Conservation (phyloP, 2,329 filamentous ascomycete species). For the Pseudogymnoascus sp. region DNA sequence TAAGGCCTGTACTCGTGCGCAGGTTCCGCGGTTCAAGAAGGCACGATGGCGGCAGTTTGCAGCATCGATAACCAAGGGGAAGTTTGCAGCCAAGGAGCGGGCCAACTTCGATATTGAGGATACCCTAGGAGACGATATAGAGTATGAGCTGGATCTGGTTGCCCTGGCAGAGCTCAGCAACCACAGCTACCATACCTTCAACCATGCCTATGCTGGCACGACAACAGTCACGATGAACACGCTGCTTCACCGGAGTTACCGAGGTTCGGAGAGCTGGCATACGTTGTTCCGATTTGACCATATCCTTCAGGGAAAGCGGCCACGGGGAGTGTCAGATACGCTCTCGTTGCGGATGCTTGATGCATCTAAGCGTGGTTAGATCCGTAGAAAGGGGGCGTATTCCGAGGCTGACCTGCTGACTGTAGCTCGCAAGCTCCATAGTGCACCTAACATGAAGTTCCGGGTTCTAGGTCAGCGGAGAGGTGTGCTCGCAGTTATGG, state of each 20-base stretch:
- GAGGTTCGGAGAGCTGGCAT: neutral
- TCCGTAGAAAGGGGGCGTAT: slow-evolving; percentile 7
- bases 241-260: slow-evolving; percentile 11
- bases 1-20: slow-evolving; percentile 4
- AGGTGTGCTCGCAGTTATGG: too few species aligned
- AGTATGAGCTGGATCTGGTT: slow-evolving; percentile 14
- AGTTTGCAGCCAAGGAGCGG: slow-evolving; percentile 12
- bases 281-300: slow-evolving; percentile 13
- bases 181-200: slow-evolving; percentile 12
- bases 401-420: slow-evolving; percentile 10
- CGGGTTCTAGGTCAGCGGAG: neutral
- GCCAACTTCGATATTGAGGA: slow-evolving; percentile 15
- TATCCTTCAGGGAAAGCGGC: slow-evolving; percentile 10
- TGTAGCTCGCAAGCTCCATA: slow-evolving; percentile 8
- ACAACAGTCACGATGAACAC: slow-evolving; percentile 8
- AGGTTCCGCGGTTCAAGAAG: slow-evolving; percentile 11
- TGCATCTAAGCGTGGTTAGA: neutral
- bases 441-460: slow-evolving; percentile 9
- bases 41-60: slow-evolving; percentile 9
- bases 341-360: slow-evolving; percentile 10
- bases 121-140: slow-evolving; percentile 9
- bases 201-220: slow-evolving; percentile 12
- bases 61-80: slow-evolving; percentile 13
- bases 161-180: slow-evolving; percentile 13
- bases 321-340: neutral